phyloP scores from a whole-genome alignment of 169 alveolate species.

The Theileria parva region DNA sequence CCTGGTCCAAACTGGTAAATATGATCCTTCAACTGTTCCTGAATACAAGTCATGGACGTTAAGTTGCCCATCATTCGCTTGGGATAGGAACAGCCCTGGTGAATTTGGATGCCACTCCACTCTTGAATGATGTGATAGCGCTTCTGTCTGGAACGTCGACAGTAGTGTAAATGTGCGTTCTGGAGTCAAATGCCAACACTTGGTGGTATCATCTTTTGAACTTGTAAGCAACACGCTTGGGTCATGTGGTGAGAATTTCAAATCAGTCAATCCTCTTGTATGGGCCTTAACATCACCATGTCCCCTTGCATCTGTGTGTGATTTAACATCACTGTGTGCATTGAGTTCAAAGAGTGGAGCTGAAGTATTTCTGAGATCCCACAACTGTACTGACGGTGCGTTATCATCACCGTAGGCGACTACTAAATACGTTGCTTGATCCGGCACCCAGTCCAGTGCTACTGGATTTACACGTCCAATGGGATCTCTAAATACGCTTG shows the following conservation, averaged over 20 bases:
- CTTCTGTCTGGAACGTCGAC: slow-evolving; percentile 58
- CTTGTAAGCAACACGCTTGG: slow-evolving; percentile 77
- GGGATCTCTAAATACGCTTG: slow-evolving; percentile 82
- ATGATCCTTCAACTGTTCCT: slow-evolving; percentile 21
- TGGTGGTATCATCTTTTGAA: slow-evolving; percentile 76
- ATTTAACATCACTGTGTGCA: slow-evolving; percentile 21
- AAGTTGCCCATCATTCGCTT: slow-evolving; percentile 50
- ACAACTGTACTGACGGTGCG: slow-evolving; percentile 81
- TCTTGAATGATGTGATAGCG: slow-evolving; percentile 53
- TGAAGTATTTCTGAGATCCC: slow-evolving; percentile 83
- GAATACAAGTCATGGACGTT: slow-evolving; percentile 39
- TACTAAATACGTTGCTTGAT: slow-evolving; percentile 81
- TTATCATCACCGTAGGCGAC: slow-evolving; percentile 83
- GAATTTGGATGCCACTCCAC: slow-evolving; percentile 63
- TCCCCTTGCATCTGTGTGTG: slow-evolving; percentile 58
- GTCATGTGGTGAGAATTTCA: slow-evolving; percentile 76
- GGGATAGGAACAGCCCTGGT: slow-evolving; percentile 61
- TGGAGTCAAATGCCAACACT: slow-evolving; percentile 74
- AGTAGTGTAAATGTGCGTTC: slow-evolving; percentile 39
- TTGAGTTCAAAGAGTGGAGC: slow-evolving; percentile 81
- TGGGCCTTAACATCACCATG: slow-evolving; percentile 75
- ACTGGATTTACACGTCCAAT: slow-evolving; percentile 79
- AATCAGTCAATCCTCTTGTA: slow-evolving; percentile 80
- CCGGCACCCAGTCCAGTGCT: slow-evolving; percentile 81
- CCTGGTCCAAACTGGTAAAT: slow-evolving; percentile 56